Evolutionary conservation across 805 yeast genomes (phyloP).

Genomic region (Suhomyces sp.): DNA sequence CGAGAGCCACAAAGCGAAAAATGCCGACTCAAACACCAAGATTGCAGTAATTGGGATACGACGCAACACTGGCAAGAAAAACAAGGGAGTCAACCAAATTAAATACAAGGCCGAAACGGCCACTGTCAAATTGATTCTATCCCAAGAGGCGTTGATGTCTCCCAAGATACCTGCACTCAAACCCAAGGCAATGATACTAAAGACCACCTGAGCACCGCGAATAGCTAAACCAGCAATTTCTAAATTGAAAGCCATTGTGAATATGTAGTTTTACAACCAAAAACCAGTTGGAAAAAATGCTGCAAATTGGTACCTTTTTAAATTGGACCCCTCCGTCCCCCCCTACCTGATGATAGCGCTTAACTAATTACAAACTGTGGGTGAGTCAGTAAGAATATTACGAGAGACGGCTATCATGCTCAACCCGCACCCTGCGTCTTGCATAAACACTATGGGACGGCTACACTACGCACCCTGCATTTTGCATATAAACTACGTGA

Average conservation of each 20-base stretch:
- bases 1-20: constrained; percentile 22
- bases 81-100: constrained; percentile 1
- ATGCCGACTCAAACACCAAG: constrained; percentile 13
- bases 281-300: neutral
- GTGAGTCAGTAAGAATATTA: neutral
- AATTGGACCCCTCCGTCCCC: neutral
- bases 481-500: neutral
- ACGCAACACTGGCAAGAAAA: constrained; percentile 9
- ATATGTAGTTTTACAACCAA: neutral
- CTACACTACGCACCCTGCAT: neutral
- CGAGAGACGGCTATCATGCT: neutral
- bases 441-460: neutral
- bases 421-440: neutral
- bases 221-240: neutral
- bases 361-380: neutral
- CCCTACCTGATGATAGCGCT: neutral
- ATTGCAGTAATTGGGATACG: constrained; percentile 10
- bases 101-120: constrained; percentile 11
- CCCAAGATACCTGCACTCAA: constrained; percentile 12
- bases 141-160: neutral
- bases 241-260: neutral
- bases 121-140: constrained; percentile 10
- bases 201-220: constrained; percentile 13
- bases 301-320: neutral
- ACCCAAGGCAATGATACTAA: constrained; percentile 15